Conservation (phyloP, 371 early-diverging fungal species). For the Parasitella parasitica region DNA sequence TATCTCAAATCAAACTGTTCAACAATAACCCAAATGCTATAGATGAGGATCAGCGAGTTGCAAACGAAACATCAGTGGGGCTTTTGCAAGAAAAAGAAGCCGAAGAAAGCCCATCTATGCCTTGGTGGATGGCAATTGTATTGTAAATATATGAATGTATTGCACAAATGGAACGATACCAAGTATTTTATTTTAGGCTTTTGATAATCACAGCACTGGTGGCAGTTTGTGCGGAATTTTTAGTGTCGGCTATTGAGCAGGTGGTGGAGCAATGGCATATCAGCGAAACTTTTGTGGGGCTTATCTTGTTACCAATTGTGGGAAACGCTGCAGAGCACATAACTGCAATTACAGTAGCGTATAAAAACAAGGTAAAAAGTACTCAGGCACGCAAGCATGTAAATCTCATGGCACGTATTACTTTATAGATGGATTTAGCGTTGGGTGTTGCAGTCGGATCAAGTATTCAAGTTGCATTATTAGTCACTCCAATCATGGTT, state of each 20-base stretch:
- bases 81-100: slow-evolving; percentile 36
- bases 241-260: slow-evolving; percentile 79
- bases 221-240: slow-evolving; percentile 77
- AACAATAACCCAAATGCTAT: not conserved
- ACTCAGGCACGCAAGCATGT: not conserved
- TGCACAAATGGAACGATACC: too few relatives aligned
- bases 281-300: slow-evolving; percentile 80
- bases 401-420: not conserved
- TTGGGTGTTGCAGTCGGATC: slow-evolving; percentile 86
- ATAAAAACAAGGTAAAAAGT: slow-evolving; percentile 65
- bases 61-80: not conserved
- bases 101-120: slow-evolving; percentile 53
- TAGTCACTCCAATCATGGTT: slow-evolving; percentile 84
- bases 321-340: slow-evolving; percentile 84
- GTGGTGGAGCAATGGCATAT: slow-evolving; percentile 60
- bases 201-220: slow-evolving; percentile 57
- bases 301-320: slow-evolving; percentile 84
- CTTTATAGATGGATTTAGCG: slow-evolving; percentile 80
- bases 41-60: not conserved
- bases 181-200: too few relatives aligned
- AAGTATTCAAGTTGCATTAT: slow-evolving; percentile 85
- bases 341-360: slow-evolving; percentile 78
- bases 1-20: not conserved
- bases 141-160: slow-evolving; percentile 19
- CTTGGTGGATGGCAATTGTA: slow-evolving; percentile 50